These are phyloP conservation scores for Gossypium davidsonii DNA, from an alignment of 441 rosid genomes.

Conservation along the genomic window DNA sequence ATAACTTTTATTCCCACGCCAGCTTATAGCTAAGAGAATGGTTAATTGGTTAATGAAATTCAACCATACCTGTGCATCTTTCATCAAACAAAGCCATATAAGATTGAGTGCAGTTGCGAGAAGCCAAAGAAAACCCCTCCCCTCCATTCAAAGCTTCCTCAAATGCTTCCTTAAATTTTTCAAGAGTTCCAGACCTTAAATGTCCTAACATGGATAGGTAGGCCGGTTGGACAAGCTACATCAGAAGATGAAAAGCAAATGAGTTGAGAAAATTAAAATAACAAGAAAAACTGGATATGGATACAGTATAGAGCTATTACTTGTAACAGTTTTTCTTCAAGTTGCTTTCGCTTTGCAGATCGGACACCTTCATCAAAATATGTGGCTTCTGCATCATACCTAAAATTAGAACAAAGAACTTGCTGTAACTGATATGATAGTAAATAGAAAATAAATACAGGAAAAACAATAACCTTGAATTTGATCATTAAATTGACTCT, in stretches of 20 bases:
- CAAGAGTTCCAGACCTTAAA: slow-evolving; percentile 57
- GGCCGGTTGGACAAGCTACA: slow-evolving; percentile 81
- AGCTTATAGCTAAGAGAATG: background rate
- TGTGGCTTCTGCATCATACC: slow-evolving; percentile 79
- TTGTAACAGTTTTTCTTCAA: slow-evolving; percentile 81
- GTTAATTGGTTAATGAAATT: background rate
- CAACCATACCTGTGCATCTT: slow-evolving; percentile 54
- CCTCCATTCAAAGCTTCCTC: slow-evolving; percentile 67
- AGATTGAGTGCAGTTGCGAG: slow-evolving; percentile 40
- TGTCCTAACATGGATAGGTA: slow-evolving; percentile 71
- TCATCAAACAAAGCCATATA: slow-evolving; percentile 56
- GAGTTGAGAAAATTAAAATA: background rate
- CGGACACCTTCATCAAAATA: slow-evolving; percentile 95
- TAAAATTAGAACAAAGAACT: slow-evolving; percentile 17
- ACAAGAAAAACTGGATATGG: background rate
- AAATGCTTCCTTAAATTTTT: slow-evolving; percentile 67
- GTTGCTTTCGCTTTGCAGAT: slow-evolving; percentile 73
- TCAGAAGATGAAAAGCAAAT: slow-evolving; percentile 18
- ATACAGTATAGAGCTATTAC: slow-evolving; percentile 39
- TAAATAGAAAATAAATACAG: background rate
- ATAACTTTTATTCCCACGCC: background rate
- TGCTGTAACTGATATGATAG: background rate
- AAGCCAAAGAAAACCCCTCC: slow-evolving; percentile 65
- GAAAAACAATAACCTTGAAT: slow-evolving; percentile 1
- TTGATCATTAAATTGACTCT: background rate